phyloP scores from a whole-genome alignment of 2,329 filamentous ascomycete genomes.

The Curvularia sp. region DNA sequence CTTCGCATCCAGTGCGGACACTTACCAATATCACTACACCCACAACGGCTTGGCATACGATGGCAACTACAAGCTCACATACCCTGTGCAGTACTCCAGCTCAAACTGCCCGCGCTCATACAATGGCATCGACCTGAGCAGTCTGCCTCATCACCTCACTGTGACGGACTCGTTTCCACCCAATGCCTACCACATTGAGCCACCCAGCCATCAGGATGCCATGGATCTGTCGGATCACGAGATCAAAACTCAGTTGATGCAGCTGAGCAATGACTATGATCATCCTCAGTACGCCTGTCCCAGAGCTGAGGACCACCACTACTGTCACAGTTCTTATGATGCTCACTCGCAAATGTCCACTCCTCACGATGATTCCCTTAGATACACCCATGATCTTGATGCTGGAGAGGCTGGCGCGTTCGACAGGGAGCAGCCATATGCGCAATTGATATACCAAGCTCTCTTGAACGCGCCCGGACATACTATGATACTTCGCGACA shows the following conservation, averaged over 20 bases:
- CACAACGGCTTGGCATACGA: slow-evolving; percentile 32
- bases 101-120: slow-evolving; percentile 38
- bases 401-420: slow-evolving; percentile 27
- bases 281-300: slow-evolving; percentile 23
- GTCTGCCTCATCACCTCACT: slow-evolving; percentile 21
- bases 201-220: slow-evolving; percentile 31
- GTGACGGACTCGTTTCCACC: slow-evolving; percentile 40
- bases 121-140: slow-evolving; percentile 21
- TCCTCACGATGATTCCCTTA: slow-evolving; percentile 24
- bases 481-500: slow-evolving; percentile 80
- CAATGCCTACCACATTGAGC: slow-evolving; percentile 41
- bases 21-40: slow-evolving; percentile 27
- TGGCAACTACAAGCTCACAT: slow-evolving; percentile 32
- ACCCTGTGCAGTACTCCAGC: slow-evolving; percentile 21
- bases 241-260: slow-evolving; percentile 32
- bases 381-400: slow-evolving; percentile 15
- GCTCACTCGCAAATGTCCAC: slow-evolving; percentile 33
- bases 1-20: slow-evolving; percentile 16
- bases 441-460: slow-evolving; percentile 78
- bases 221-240: slow-evolving; percentile 30
- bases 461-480: slow-evolving; percentile 71
- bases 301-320: slow-evolving; percentile 26
- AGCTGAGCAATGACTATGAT: slow-evolving; percentile 37
- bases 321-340: slow-evolving; percentile 34
- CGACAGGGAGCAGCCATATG: slow-evolving; percentile 72